Percentiles rank a stretch among this genome's conserved stretches.
phyloP scores from a whole-genome alignment of 179 eudicot species.

The Carnegiea gigantea region DNA sequence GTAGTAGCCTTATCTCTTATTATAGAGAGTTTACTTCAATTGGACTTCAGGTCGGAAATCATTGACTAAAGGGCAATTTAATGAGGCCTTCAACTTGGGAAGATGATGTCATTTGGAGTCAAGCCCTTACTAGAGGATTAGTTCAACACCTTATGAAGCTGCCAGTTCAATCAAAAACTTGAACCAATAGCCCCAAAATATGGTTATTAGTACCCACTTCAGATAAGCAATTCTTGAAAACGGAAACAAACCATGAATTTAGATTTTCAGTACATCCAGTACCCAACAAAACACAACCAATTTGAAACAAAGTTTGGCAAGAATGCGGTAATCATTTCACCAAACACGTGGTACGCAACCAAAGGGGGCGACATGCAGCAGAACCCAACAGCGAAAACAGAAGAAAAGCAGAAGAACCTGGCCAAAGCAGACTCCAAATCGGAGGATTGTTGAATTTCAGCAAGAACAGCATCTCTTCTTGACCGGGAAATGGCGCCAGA shows the following conservation, averaged over 20 bases:
- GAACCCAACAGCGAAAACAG: not conserved
- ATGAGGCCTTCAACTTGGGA: not conserved
- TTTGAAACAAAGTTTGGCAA: not conserved
- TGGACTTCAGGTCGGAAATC: not conserved
- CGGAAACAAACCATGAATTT: not conserved
- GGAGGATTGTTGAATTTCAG: constrained; percentile 47
- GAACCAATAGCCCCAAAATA: no score
- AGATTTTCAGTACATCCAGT: not conserved
- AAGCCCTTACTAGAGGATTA: not conserved
- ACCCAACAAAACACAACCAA: not conserved
- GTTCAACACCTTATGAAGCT: no score
- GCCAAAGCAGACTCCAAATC: constrained; percentile 56
- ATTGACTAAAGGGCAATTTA: not conserved
- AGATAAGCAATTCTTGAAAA: not conserved
- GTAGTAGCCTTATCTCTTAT: not conserved
- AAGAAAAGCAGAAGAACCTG: constrained; percentile 38
- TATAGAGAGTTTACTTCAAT: no score
- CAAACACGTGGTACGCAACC: constrained; percentile 6
- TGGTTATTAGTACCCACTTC: not conserved
- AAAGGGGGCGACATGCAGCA: not conserved
- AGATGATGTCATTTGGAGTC: not conserved
- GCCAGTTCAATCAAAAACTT: no score
- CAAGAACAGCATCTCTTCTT: constrained; percentile 47
- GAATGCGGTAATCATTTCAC: constrained; percentile 1
- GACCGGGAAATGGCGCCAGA: constrained; percentile 2